Percentiles rank a stretch among this genome's conserved stretches.
These are phyloP conservation scores for Aspergillus terreus DNA, from an alignment of 2,329 filamentous ascomycete species.

Conservation along the genomic window DNA sequence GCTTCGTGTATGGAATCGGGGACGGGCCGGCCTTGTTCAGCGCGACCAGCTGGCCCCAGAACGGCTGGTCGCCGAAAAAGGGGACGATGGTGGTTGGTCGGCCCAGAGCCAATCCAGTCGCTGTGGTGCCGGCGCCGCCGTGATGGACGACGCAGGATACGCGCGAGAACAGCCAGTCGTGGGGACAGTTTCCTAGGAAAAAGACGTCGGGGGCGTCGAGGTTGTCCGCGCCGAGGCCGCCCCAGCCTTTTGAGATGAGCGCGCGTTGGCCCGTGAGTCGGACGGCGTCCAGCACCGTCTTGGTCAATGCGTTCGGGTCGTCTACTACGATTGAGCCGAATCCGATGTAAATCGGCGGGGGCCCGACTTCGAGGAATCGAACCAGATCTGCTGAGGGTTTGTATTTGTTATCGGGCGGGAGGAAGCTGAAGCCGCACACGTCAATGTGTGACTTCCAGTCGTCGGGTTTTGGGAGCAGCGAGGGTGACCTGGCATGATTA, in stretches of 20 bases:
- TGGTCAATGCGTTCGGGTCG: slow-evolving; percentile 66
- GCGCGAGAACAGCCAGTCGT: slow-evolving; percentile 80
- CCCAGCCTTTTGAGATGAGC: slow-evolving; percentile 81
- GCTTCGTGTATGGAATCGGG: slow-evolving; percentile 63
- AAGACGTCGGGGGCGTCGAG: slow-evolving; percentile 63
- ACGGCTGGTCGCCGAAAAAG: slow-evolving; percentile 79
- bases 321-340: slow-evolving; percentile 78
- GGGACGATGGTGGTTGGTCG: slow-evolving; percentile 77
- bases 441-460: slow-evolving; percentile 72
- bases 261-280: slow-evolving; percentile 65
- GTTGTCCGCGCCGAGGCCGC: slow-evolving; percentile 69
- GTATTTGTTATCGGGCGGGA: slow-evolving; percentile 64
- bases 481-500: slow-evolving; percentile 52
- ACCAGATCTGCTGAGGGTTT: slow-evolving; percentile 61
- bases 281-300: slow-evolving; percentile 68
- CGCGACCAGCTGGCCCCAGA: slow-evolving; percentile 75
- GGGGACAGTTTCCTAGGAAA: slow-evolving; percentile 81
- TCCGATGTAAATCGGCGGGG: slow-evolving; percentile 73
- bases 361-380: slow-evolving; percentile 62
- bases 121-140: slow-evolving; percentile 79
- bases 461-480: slow-evolving; percentile 68
- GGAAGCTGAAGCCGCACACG: slow-evolving; percentile 71
- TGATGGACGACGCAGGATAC: slow-evolving; percentile 80
- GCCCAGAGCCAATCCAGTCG: slow-evolving; percentile 72
- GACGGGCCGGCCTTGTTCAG: slow-evolving; percentile 66